Evolutionary conservation across 2,329 filamentous ascomycete species (phyloP), one percentile per base, ranked within the genome.

Genomic region (Paramyrothecium roridum): DNA sequence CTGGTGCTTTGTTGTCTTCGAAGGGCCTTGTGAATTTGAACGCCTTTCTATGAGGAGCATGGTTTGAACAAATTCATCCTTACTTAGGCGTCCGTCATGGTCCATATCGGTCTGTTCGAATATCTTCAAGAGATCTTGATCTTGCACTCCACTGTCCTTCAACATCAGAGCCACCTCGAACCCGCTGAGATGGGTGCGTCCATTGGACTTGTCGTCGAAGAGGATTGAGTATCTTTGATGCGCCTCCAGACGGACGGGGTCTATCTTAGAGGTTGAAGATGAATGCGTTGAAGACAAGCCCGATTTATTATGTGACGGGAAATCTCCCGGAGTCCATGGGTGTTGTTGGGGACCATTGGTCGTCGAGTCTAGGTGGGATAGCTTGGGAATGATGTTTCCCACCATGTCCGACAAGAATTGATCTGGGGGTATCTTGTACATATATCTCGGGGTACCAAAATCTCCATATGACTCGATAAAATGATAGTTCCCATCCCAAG

Each of bases 21-120:
- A 43, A 16, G 37, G 20, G 19, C 19, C 7, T 22, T 46, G 23
- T n/a, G 48, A 48, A 43, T 50, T 52, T 30, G 26, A 56, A 12
- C 56, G 54, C 3, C 53, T 17, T 22, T 63, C 59, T 19, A 66
- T 60, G 8, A 59, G 30, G 57, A 61, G 63, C 57, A 66, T 62
- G 17, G 61, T 61, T 34, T 61, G 57, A 3, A 63, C 49, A 48
- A 64, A 66, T 51, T 65, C 64, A 2, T 59, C 58, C 46, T 54
- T 59, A 19, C 61, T 59, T 43, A 65, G 61, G 8, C 53, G 54
- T 2, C 63, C 63, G 50, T 66, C 57, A 2, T 56, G 57, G 40
- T 63, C 59, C 11, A 59, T 48, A 17, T 64, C 63, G 33, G 61
- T 56, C 40, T 63, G 56, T 17, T 62, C 59, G 63, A 63, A 65